Conservation (phyloP, 805 yeast genomes). For the Pichia kluyveri region DNA sequence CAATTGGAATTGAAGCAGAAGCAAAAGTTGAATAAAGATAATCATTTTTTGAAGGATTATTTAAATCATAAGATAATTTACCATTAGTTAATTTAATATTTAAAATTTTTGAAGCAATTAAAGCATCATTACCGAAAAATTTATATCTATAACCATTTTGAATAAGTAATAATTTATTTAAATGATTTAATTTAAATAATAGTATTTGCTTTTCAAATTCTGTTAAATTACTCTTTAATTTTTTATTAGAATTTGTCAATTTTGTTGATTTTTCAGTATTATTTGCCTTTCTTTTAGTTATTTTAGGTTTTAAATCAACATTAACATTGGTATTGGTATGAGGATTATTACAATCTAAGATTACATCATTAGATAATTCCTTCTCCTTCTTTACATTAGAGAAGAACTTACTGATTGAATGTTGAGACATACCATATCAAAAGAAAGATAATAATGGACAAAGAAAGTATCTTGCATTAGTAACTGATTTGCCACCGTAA, state of each 20-base stretch:
- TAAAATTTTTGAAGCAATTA: slow-evolving; percentile 51
- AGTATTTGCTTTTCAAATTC: slow-evolving; percentile 77
- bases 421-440: slow-evolving; percentile 10
- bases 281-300: background rate
- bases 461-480: too few relatives aligned
- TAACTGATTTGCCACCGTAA: background rate
- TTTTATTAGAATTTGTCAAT: background rate
- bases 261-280: background rate
- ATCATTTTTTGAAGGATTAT: slow-evolving; percentile 32
- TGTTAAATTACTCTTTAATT: slow-evolving; percentile 33
- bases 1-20: slow-evolving; percentile 79
- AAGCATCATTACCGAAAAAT: slow-evolving; percentile 81
- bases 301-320: too few relatives aligned
- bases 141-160: slow-evolving; percentile 92
- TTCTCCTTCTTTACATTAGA: background rate
- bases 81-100: slow-evolving; percentile 72
- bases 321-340: too few relatives aligned
- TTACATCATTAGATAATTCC: too few relatives aligned
- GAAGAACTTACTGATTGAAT: slow-evolving; percentile 18
- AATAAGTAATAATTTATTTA: slow-evolving; percentile 65
- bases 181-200: slow-evolving; percentile 49
- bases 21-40: slow-evolving; percentile 52
- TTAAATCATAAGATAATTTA: slow-evolving; percentile 41
- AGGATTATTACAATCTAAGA: too few relatives aligned
- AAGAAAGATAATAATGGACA: too few relatives aligned